Percentiles rank a stretch among this genome's conserved stretches.
These are phyloP conservation scores for Pichia rugopelliculosa DNA, from an alignment of 805 yeast genomes.

Conservation along the genomic window DNA sequence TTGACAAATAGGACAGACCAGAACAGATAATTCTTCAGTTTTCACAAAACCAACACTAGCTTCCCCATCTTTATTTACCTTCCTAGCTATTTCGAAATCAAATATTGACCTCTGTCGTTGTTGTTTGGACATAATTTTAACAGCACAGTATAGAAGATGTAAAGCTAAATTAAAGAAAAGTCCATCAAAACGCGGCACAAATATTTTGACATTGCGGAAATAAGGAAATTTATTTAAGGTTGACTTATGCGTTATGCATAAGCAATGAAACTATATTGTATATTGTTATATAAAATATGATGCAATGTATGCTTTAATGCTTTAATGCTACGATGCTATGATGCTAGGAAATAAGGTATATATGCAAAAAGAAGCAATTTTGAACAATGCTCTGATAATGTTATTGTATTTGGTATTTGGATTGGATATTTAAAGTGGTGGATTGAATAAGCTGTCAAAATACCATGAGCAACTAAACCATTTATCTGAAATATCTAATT, in stretches of 20 bases:
- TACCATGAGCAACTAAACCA: conserved; percentile 31
- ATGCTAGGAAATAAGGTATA: background rate
- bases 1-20: conserved; percentile 47
- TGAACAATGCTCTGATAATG: background rate
- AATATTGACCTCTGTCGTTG: background rate
- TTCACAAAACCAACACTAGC: background rate
- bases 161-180: background rate
- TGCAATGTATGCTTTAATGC: background rate
- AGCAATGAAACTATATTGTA: too few species aligned
- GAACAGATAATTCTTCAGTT: background rate
- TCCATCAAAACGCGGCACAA: background rate
- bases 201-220: too few species aligned
- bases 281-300: too few species aligned
- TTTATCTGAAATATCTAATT: conserved; percentile 60
- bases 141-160: too few species aligned
- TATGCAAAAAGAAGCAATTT: too few species aligned
- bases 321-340: too few species aligned
- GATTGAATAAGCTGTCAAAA: conserved; percentile 18
- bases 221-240: too few species aligned
- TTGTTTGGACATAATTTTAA: background rate
- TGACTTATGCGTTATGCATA: too few species aligned
- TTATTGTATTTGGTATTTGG: background rate
- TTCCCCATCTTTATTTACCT: background rate
- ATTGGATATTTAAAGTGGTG: background rate
- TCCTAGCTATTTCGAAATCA: background rate